Percentiles rank a stretch among this genome's conserved stretches.
phyloP scores from a whole-genome alignment of 441 rosid species.

The Gossypium gossypioides region DNA sequence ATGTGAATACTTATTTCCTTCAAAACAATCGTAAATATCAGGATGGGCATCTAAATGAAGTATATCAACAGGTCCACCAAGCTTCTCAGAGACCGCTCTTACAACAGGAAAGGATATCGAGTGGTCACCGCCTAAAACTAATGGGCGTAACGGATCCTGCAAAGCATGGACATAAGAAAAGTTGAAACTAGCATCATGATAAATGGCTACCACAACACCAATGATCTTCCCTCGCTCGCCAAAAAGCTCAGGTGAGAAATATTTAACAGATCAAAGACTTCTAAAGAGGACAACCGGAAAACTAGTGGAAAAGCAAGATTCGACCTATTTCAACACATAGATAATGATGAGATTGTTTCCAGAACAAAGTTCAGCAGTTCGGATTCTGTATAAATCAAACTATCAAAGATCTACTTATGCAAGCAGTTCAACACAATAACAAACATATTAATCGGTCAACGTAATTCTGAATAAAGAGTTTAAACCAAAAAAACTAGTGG shows the following conservation, averaged over 20 bases:
- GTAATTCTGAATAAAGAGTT: background rate
- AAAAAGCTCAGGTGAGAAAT: background rate
- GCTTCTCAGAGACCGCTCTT: conserved; percentile 90
- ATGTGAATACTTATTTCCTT: conserved; percentile 90
- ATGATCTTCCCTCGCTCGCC: background rate
- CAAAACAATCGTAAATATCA: conserved; percentile 76
- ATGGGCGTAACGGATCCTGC: conserved; percentile 78
- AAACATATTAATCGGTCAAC: background rate
- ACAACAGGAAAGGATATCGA: conserved; percentile 87
- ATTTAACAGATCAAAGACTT: background rate
- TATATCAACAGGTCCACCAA: conserved; percentile 90
- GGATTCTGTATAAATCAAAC: background rate
- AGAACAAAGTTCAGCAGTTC: background rate
- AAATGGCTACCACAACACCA: background rate
- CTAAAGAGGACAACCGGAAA: background rate
- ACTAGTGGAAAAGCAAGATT: background rate
- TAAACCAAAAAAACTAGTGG: background rate
- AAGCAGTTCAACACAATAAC: background rate
- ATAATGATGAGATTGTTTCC: background rate
- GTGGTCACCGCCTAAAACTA: conserved; percentile 95
- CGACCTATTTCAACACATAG: background rate
- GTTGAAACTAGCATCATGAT: background rate
- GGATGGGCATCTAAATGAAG: conserved; percentile 98
- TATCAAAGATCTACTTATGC: background rate
- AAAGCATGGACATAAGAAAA: conserved; percentile 5